Conservation (phyloP, 176 grass and related monocot genomes). For the Zizania latifolia region DNA sequence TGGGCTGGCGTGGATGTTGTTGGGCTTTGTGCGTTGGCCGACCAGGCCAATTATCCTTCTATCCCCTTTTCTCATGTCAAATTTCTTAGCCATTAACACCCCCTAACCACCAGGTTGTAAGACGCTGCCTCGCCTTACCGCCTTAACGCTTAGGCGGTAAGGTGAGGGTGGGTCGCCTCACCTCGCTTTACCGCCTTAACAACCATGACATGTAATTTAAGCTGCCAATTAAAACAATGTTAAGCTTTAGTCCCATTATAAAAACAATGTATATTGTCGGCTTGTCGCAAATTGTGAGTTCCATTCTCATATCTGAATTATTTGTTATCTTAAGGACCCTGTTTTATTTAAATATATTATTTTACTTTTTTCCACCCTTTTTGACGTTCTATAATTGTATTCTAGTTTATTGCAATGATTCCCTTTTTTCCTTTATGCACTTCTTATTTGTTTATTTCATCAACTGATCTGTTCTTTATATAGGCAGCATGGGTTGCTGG, state of each 20-base stretch:
- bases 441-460: slow-evolving; percentile 6
- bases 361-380: background rate
- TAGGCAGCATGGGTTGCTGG: slow-evolving; percentile 97
- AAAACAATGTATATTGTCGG: background rate
- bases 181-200: too few species aligned
- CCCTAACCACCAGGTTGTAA: too few species aligned
- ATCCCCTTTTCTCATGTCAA: too few species aligned
- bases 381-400: background rate
- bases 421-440: background rate
- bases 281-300: background rate
- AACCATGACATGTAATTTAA: background rate
- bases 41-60: too few species aligned
- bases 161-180: too few species aligned
- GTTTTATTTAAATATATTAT: background rate
- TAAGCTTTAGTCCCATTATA: background rate
- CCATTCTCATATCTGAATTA: background rate
- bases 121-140: too few species aligned
- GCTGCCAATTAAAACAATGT: background rate
- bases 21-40: too few species aligned
- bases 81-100: too few species aligned
- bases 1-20: too few species aligned
- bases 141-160: too few species aligned
- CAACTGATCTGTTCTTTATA: slow-evolving; percentile 17
- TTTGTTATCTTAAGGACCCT: background rate
- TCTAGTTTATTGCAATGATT: slow-evolving; percentile 9